Evolutionary conservation across 176 grass and related monocot species (phyloP).

Genomic region (Canna indica): DNA sequence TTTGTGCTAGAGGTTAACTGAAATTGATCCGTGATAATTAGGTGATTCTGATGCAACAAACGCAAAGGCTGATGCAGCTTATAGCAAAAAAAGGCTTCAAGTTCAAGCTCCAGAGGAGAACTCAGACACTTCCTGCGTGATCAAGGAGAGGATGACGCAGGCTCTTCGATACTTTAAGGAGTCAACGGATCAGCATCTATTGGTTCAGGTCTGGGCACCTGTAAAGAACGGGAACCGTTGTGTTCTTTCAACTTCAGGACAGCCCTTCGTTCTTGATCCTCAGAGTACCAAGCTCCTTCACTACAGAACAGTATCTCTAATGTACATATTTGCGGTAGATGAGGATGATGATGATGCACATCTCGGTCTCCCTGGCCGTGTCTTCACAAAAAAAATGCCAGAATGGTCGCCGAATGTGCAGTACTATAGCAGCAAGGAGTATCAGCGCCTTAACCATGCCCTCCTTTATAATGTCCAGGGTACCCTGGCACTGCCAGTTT

Average conservation of each 20-base stretch:
- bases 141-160: slow-evolving; percentile 25
- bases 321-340: slow-evolving; percentile 21
- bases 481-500: slow-evolving; percentile 22
- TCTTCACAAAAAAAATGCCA: slow-evolving; percentile 17
- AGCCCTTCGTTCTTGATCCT: slow-evolving; percentile 20
- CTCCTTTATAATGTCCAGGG: slow-evolving; percentile 22
- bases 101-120: background rate
- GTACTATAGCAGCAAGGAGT: slow-evolving; percentile 27
- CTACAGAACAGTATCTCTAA: slow-evolving; percentile 18
- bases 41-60: background rate
- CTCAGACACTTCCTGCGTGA: slow-evolving; percentile 6
- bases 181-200: slow-evolving; percentile 17
- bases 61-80: background rate
- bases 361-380: slow-evolving; percentile 22
- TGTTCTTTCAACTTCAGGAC: slow-evolving; percentile 23
- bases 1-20: background rate
- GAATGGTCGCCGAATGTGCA: slow-evolving; percentile 30
- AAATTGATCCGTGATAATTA: background rate
- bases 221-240: slow-evolving; percentile 6
- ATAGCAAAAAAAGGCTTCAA: background rate
- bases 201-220: slow-evolving; percentile 28
- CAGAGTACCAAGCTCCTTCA: slow-evolving; percentile 20
- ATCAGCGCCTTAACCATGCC: slow-evolving; percentile 24
- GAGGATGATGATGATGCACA: slow-evolving; percentile 1
- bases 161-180: slow-evolving; percentile 25